These are phyloP conservation scores for Poa pratensis DNA, from an alignment of 176 grass and related monocot genomes.

Conservation along the genomic window DNA sequence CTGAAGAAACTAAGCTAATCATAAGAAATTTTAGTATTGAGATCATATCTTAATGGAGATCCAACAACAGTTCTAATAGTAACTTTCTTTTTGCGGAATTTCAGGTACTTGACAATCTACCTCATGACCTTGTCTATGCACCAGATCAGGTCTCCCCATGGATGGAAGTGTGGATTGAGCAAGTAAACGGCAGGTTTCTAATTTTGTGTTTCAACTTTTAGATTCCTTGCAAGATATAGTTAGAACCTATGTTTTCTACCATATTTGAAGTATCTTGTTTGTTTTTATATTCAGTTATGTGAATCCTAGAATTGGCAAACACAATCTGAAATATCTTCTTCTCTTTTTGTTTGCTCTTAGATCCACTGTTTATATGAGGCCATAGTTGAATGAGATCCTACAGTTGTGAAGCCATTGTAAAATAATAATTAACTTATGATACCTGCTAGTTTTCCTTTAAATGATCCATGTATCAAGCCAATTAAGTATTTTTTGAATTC, in stretches of 20 bases:
- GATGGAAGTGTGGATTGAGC: slow-evolving; percentile 99
- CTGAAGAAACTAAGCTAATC: not conserved
- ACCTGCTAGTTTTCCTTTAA: not conserved
- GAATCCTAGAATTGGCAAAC: slow-evolving; percentile 22
- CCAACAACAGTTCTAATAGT: not conserved
- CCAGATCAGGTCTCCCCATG: slow-evolving; percentile 85
- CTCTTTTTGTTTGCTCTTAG: slow-evolving; percentile 31
- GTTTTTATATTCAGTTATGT: slow-evolving; percentile 33
- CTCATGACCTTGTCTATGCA: slow-evolving; percentile 94
- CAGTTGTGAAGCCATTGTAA: slow-evolving; percentile 22
- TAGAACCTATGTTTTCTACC: slow-evolving; percentile 15
- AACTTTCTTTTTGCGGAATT: slow-evolving; percentile 48
- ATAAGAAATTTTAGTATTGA: slow-evolving; percentile 15
- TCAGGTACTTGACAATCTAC: slow-evolving; percentile 99
- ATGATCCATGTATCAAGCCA: slow-evolving; percentile 4
- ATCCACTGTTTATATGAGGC: slow-evolving; percentile 29
- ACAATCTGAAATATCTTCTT: slow-evolving; percentile 13
- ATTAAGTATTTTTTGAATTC: not conserved
- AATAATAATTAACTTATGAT: slow-evolving; percentile 22
- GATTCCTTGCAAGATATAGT: not conserved
- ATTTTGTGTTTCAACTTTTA: slow-evolving; percentile 18
- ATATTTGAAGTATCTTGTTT: slow-evolving; percentile 26
- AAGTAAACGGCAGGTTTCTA: slow-evolving; percentile 69
- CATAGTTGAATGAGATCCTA: slow-evolving; percentile 6
- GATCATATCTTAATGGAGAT: slow-evolving; percentile 6